phyloP scores from a whole-genome alignment of 2,329 filamentous ascomycete genomes.

The Ceratocystis cubensis region DNA sequence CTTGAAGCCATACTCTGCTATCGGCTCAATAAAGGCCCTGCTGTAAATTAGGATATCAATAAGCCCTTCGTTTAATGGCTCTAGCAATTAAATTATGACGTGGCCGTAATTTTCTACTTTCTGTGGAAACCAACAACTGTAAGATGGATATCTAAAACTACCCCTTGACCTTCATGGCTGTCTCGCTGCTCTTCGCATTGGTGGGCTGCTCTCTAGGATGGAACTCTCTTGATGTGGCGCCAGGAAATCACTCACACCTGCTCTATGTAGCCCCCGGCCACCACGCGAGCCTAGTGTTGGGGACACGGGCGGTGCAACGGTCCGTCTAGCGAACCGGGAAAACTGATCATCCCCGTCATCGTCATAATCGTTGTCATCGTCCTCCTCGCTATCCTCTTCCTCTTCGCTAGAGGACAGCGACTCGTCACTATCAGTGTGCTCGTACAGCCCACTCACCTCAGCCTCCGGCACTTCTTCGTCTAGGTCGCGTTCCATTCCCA shows the following conservation, averaged over 20 bases:
- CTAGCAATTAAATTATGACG: not conserved
- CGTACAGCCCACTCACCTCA: conserved; percentile 48
- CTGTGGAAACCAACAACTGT: no score
- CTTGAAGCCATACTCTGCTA: not conserved
- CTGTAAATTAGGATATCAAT: not conserved
- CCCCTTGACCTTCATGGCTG: not conserved
- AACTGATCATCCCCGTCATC: conserved; percentile 16
- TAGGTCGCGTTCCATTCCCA: conserved; percentile 55
- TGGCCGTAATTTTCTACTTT: not conserved
- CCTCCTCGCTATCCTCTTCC: conserved; percentile 30
- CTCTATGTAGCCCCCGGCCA: conserved; percentile 32
- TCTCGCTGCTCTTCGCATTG: conserved; percentile 18
- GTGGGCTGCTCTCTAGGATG: conserved; percentile 42
- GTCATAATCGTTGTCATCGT: conserved; percentile 63
- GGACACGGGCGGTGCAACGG: conserved; percentile 29
- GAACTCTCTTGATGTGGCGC: conserved; percentile 47
- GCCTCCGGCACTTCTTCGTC: conserved; percentile 60
- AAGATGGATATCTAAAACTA: not conserved
- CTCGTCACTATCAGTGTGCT: conserved; percentile 65
- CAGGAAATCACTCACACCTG: conserved; percentile 43
- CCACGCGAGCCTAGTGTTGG: conserved; percentile 29
- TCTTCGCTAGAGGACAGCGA: conserved; percentile 42
- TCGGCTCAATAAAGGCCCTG: not conserved
- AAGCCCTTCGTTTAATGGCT: not conserved
- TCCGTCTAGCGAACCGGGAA: conserved; percentile 15